Base-by-base conservation (phyloP, 345 rosid species). In the Gossypium stocksii region DNA sequence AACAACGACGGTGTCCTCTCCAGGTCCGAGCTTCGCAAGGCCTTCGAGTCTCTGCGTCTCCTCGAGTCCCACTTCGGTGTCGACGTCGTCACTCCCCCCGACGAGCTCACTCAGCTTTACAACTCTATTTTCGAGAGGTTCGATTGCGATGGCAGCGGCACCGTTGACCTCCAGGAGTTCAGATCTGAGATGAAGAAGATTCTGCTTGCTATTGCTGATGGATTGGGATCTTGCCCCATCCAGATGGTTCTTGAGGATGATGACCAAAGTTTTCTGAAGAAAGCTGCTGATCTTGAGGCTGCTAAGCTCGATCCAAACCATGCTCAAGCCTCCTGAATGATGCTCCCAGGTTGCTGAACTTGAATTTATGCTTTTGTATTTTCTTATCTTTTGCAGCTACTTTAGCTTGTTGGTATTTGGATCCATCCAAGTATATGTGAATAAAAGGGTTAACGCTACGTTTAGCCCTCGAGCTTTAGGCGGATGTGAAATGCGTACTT, bases 241-340 rank as follows among this genome's bases (percentile, higher is more conserved):
- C 89, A 84, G 80, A 91, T 91, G 96, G 91, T 64, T 25, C 77
- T 91, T 1, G 91, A 87, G 66, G 91, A 89, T 45, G 86, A 76
- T 63, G 84, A 79, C 11, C 81, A 77, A 49, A 84, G 82, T 75
- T 82, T 89, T 1, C 75, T 91, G 77, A 86, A 85, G 71, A 75
- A 83, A 49, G 93, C 93, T n/a, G 91, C 91, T 17, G 91, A 91
- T 84, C 82, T 91, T 19, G 93, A 91, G 82, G 96, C 93, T 59
- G 79, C 91, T 2, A 86, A 84, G 86, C 51, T 83, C 17, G 34
- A 73, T 75, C 65, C 65, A 6, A 14, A 4, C 10, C 25, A 54
- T 54, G 77, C 63, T 68, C 38, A 53, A 44, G 1, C 68, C 25
- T 38, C 62, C 27, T 71, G 51, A 71, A 16, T n/a, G 19, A 61